phyloP scores from a whole-genome alignment of 148 eudicot genomes.

The Rhododendron williamsianum region DNA sequence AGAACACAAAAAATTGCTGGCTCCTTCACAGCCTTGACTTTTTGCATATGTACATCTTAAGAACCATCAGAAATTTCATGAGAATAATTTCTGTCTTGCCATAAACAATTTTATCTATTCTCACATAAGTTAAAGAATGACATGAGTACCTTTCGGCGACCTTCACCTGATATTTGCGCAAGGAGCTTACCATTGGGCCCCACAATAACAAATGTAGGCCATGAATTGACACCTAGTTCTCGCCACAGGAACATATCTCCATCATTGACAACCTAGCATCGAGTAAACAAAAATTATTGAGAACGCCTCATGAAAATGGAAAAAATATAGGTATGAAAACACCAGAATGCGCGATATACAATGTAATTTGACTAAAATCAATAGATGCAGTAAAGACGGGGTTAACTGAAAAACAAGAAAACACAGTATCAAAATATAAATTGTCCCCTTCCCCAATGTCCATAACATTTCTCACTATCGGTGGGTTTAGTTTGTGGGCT shows the following conservation, averaged over 20 bases:
- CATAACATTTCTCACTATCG: neutral
- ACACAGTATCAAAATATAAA: neutral
- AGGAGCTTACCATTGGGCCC: slow-evolving; percentile 85
- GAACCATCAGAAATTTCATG: neutral
- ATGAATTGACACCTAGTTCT: slow-evolving; percentile 86
- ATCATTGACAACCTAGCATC: slow-evolving; percentile 83
- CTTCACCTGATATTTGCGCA: slow-evolving; percentile 91
- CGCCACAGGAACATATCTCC: slow-evolving; percentile 97
- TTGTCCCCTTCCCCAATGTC: neutral
- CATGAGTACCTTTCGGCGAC: slow-evolving; percentile 73
- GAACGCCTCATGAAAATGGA: neutral
- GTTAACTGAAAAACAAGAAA: neutral
- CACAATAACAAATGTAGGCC: slow-evolving; percentile 91
- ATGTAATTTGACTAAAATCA: neutral
- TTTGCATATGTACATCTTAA: neutral
- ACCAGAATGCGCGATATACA: neutral
- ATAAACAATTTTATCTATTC: neutral
- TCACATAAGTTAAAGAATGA: neutral
- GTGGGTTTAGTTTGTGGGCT: neutral
- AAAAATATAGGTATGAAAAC: neutral
- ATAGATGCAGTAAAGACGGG: neutral
- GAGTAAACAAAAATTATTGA: neutral
- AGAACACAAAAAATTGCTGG: neutral
- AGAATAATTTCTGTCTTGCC: neutral
- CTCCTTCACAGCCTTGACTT: neutral